Evolutionary conservation across 169 alveolate genomes (phyloP), one percentile per base, ranked within the genome.

Genomic region (Plasmodium sp.): DNA sequence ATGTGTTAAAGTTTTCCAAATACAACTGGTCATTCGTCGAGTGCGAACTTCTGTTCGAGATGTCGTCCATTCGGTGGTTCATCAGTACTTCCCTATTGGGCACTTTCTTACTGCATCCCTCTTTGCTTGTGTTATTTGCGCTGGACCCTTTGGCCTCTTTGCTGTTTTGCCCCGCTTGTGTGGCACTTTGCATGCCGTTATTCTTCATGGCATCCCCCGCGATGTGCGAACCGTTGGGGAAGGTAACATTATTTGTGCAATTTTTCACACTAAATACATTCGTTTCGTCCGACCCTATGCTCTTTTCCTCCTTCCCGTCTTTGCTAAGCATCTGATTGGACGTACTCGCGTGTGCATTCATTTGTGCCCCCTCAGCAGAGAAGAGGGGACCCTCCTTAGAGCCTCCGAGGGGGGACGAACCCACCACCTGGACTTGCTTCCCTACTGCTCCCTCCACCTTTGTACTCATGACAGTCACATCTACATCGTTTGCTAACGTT

Each of bases 261-360:
- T 84, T 84, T 9, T 84, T 71, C 41, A 31, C 93, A 56, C 93
- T 84, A 1, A 84, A 41, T 41, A 84, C 36, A 84, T 84, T 84
- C 39, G 93, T 84, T 45, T 84, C 93, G 41, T 84, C 93, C 14
- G 93, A 84, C 36, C 75, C 93, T 84, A 84, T 84, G 58, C 93
- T 72, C 18, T 72, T 84, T 71, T 84, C 93, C 56, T 84, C 84
- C 18, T 84, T 84, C 36, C 33, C 75, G 16, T 84, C 51, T 84
- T 72, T 72, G 33, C 36, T 71, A 22, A 82, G 71, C 80, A 82
- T 9, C 1, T 82, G 31, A 80, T 45, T 36, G n/a, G 72, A 67
- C 1, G 77, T 1, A 31, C 33, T 58, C 74, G 34, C 74, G 0
- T 58, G 74, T 14, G 5, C 74, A 22, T n/a, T 58, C 74, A 16